phyloP scores from a whole-genome alignment of 1,284 basidiomycete genomes.

The Cutaneotrichosporon cavernicola region DNA sequence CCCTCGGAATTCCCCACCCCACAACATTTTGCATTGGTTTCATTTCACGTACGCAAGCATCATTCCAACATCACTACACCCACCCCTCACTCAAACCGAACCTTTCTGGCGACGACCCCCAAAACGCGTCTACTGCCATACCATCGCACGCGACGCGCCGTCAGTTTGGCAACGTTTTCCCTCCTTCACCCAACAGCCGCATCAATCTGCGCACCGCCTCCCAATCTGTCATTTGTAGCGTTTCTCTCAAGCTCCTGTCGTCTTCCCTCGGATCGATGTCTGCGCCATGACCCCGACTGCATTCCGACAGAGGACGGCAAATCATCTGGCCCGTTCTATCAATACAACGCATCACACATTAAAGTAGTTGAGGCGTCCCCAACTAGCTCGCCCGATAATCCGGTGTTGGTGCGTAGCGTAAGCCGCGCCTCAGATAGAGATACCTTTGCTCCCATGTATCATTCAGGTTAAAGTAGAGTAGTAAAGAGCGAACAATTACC shows the following conservation, averaged over 20 bases:
- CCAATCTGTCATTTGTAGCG: constrained; percentile 4
- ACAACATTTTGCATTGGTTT: constrained; percentile 11
- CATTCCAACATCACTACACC: constrained; percentile 9
- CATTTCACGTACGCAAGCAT: constrained; percentile 8
- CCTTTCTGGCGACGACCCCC: not conserved
- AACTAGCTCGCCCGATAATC: constrained; percentile 9
- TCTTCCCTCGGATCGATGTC: not conserved
- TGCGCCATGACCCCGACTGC: not conserved
- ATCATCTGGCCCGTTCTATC: not conserved
- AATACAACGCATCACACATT: not conserved
- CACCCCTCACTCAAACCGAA: not conserved
- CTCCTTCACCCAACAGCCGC: not conserved
- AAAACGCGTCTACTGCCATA: constrained; percentile 1
- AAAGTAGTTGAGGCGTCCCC: not conserved
- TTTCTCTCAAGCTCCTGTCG: not conserved
- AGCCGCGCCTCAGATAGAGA: constrained; percentile 13
- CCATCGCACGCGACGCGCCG: not conserved
- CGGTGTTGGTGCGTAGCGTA: not conserved
- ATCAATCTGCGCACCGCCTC: not conserved
- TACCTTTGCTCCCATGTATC: constrained; percentile 12
- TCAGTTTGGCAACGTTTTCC: not conserved
- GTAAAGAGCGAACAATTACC: not conserved
- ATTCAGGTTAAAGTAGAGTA: constrained; percentile 9
- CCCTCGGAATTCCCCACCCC: constrained; percentile 18
- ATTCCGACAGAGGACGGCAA: not conserved